Evolutionary conservation across 2,329 filamentous ascomycete species (phyloP), one percentile per base, ranked within the genome.

Genomic region (Drechslerella dactyloides): DNA sequence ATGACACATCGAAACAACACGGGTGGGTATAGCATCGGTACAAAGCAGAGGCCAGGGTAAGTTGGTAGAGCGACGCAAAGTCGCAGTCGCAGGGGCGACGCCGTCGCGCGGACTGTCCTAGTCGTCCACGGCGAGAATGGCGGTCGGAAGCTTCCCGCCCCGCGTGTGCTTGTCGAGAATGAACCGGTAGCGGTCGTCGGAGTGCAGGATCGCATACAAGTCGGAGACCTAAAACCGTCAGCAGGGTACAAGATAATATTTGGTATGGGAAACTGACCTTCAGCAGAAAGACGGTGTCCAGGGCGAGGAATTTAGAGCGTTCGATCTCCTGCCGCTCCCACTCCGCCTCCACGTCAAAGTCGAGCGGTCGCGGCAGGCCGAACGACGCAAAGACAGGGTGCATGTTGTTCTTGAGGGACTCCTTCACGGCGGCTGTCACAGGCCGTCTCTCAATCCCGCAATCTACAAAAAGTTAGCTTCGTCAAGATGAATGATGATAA

Each of bases 401-500:
- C 42, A 73, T 57, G 59, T 73, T 73, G 13, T 64, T 60, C 52
- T 61, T 61, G 10, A 65, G 53, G 17, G 61, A 55, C 19, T 57
- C 60, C 35, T 66, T 56, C 24, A 66, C 69, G 48, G 24, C 48
- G 1, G 13, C 15, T 6, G 57, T 73, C 4, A 62, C 56, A 1
- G 51, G 42, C 37, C 61, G 57, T 42, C 48, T 62, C 52, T 63
- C 42, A 15, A 61, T 17, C 44, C 48, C 37, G 21, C 50, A 27
- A 21, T 44, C 58, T 69, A 57, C 21, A 54, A 8, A 15, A n/a
- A 27, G 50, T 69, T 56, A 69, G 64, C 51, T 44, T 23, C 42
- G 17, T 11, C 17, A 24, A 33, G 7, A 23, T 35, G 6, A 15
- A 11, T 54, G 19, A 21, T n/a, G n/a, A n/a, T n/a, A n/a, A n/a